Evolutionary conservation across 2,329 filamentous ascomycete species (phyloP).

Genomic region (Huntiella bhutanensis): DNA sequence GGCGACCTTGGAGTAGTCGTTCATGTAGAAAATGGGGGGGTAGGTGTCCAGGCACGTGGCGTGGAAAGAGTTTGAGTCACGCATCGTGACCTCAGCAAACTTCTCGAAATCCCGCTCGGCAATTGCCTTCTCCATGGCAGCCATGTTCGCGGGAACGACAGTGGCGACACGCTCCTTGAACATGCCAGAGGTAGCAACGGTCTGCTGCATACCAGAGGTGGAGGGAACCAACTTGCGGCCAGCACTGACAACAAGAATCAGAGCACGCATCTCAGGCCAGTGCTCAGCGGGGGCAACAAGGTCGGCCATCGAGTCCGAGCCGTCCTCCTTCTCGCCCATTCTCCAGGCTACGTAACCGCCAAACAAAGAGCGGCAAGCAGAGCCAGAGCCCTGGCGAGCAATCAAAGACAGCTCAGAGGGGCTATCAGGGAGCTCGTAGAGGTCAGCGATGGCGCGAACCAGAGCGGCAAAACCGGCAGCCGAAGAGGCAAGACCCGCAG

Average conservation of each 20-base stretch:
- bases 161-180: conserved; percentile 57
- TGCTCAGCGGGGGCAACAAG: conserved; percentile 74
- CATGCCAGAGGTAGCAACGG: conserved; percentile 74
- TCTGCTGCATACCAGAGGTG: conserved; percentile 92
- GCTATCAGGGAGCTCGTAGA: conserved; percentile 69
- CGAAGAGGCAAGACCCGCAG: conserved; percentile 65
- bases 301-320: conserved; percentile 71
- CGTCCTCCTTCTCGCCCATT: conserved; percentile 55
- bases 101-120: conserved; percentile 58
- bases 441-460: conserved; percentile 72
- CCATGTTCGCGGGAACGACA: conserved; percentile 72
- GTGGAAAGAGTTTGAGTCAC: conserved; percentile 93
- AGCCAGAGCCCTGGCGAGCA: conserved; percentile 84
- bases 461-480: conserved; percentile 52
- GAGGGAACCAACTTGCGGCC: conserved; percentile 92
- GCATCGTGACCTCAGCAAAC: conserved; percentile 87
- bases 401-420: conserved; percentile 74
- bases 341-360: conserved; percentile 95
- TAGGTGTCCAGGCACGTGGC: conserved; percentile 86
- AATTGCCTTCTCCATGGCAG: conserved; percentile 67
- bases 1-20: conserved; percentile 74
- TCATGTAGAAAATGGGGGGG: conserved; percentile 97
- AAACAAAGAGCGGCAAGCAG: conserved; percentile 81
- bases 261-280: conserved; percentile 88
- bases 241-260: conserved; percentile 78